Base-by-base conservation (phyloP, 2,329 filamentous ascomycete genomes). In the Aureobasidium melanogenum region DNA sequence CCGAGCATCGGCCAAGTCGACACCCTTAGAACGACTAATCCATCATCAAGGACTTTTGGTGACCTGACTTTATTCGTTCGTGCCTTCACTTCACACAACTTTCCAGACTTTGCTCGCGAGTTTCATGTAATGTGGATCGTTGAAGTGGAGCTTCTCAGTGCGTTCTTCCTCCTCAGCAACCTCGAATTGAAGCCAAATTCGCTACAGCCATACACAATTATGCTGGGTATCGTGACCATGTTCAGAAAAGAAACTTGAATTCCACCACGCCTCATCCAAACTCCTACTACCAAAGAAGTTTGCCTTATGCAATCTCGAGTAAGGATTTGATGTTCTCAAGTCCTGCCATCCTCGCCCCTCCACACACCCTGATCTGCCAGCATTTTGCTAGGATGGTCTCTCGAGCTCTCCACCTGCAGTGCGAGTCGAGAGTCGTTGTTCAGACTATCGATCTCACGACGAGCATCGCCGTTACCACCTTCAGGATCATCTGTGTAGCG, bases 351-450 rank as follows among this genome's bases (percentile, higher is more conserved):
- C 41, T 59, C 56, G 10, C 34, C 44, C 7, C 43, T 48, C 39
- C 56, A 59, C 1, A 50, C 56, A 12, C 43, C 56, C 14, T 50
- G 44, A 28, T 50, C 56, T 8, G 22, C 34, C n/a, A 59, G 44
- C 32, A 59, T 5, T 5, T 50, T 48, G 15, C 56, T 59, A 1
- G 73, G 71, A 12, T 39, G 14, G 5, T 41, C 36, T 39, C 70
- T 67, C 2, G 63, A 65, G 15, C 62, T 60, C 34, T 71, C 70
- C 5, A 71, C 63, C 12, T 67, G 64, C 54, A 67, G 65, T 2
- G 70, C 68, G 17, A 71, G 64, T 22, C 66, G 66, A 3, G 68
- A 69, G 46, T 71, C 68, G 38, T 66, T 68, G 64, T 72, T 71
- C 28, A 72, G 58, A 14, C 65, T 41, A 3, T n/a, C 9, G 10